phyloP scores from a whole-genome alignment of 2,329 filamentous ascomycete genomes.

The Penicillium sp. region DNA sequence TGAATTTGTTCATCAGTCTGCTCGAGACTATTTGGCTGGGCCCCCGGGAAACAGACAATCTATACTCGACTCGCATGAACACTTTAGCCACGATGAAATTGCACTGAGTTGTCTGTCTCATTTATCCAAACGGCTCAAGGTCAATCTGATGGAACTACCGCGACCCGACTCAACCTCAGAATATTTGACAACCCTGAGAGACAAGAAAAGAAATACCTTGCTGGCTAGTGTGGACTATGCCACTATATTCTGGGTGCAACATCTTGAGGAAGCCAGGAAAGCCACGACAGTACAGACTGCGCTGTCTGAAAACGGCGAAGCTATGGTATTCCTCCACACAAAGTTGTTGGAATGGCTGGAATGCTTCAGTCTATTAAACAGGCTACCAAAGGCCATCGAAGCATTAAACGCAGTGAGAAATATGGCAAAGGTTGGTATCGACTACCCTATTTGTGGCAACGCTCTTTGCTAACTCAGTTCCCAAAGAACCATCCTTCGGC shows the following conservation, averaged over 20 bases:
- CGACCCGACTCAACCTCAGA: constrained; percentile 6
- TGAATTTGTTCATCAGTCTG: too few relatives aligned
- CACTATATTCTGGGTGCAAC: constrained; percentile 18
- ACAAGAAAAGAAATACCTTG: neutral
- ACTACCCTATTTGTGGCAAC: too few relatives aligned
- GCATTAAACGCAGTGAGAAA: constrained; percentile 14
- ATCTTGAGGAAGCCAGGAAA: constrained; percentile 8
- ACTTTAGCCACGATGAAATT: constrained; percentile 15
- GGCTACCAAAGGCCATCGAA: constrained; percentile 18
- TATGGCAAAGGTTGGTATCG: constrained; percentile 4
- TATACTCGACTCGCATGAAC: constrained; percentile 20
- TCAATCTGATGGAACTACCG: constrained; percentile 23
- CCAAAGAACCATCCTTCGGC: too few relatives aligned
- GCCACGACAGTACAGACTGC: constrained; percentile 16
- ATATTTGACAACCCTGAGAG: neutral
- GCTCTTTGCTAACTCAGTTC: too few relatives aligned
- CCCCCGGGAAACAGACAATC: neutral
- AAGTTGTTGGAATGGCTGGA: constrained; percentile 33
- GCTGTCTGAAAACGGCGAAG: constrained; percentile 4
- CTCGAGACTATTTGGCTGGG: constrained; percentile 20
- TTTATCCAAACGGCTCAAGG: constrained; percentile 24
- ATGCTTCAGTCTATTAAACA: constrained; percentile 27
- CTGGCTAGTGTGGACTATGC: constrained; percentile 21
- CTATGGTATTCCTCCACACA: constrained; percentile 21
- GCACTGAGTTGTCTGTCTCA: constrained; percentile 19